Base-by-base conservation (phyloP, 176 grass and related monocot species). In the Cenchrus fungigraminus region DNA sequence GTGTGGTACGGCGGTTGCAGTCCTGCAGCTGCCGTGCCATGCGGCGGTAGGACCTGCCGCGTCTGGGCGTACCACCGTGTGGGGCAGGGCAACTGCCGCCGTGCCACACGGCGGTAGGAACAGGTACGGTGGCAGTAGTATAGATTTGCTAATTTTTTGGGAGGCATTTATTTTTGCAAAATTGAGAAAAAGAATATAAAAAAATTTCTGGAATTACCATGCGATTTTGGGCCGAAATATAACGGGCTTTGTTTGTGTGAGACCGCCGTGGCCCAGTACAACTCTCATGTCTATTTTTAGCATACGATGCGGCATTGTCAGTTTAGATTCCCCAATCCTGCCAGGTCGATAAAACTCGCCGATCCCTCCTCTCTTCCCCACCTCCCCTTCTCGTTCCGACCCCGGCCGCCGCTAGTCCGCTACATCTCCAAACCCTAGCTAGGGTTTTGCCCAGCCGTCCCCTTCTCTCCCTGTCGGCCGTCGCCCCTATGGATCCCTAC, bases 401-500 rank as follows among this genome's bases (percentile, higher is more conserved):
- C 22, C 55, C 66, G 66, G 53, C 53, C 78, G 74, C 74, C 37
- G 73, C 81, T 3, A 1, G 52, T 15, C 74, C 37, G 73, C 81
- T 3, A 1, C 61, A 29, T 82, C 44, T 31, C 80, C 74, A 84
- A 80, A 56, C 75, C 89, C 89, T 87, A 87, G 55, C 82, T 96
- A 93, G 91, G 88, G 91, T 93, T 95, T 95, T 85, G 82, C 56
- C 20, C 45, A 32, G 25, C 25, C 49, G 4, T 54, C 71, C 17
- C 42, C 71, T 15, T 11, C 22, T 6, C 6, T 7, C 3, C 13
- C 29, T 28, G 45, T 45, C 31, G 6, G 20, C 20, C 45, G 45
- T 46, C 49, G 49, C 14, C 83, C 8, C 68, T 68, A 97, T 97
- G 94, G 94, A 97, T 79, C 85, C 87, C 59, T 89, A 42, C 85